A percentile compares a stretch with the other conserved stretches of the same genome.
Conservation (phyloP, 192 early-diverging fungal species). For the Gamsiella multidivaricata region DNA sequence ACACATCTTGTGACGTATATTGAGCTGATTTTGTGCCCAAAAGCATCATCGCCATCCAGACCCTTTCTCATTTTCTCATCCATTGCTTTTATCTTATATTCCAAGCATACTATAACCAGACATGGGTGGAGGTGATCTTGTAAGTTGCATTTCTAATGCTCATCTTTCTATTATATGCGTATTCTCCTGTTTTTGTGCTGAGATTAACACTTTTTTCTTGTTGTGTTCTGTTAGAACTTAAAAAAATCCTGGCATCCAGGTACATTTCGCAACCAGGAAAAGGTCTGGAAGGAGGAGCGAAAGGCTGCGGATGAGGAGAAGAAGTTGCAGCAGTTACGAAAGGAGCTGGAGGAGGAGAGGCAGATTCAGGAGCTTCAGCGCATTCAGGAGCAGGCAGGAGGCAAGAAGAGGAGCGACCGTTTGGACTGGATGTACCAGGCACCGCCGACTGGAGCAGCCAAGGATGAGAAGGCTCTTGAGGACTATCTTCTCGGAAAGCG, state of each 20-base stretch:
- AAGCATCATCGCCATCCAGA: background rate
- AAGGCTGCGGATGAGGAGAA: conserved; percentile 87
- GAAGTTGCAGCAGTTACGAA: conserved; percentile 88
- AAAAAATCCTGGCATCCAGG: conserved; percentile 99
- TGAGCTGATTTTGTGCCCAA: too few species aligned
- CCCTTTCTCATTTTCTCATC: background rate
- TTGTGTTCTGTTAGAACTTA: conserved; percentile 68
- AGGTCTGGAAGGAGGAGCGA: conserved; percentile 86
- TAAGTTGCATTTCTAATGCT: conserved; percentile 17
- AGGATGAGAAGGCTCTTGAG: conserved; percentile 78
- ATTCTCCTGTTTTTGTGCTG: too few species aligned
- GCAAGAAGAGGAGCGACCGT: conserved; percentile 73
- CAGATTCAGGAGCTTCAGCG: conserved; percentile 85
- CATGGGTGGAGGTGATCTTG: conserved; percentile 65
- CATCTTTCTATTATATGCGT: background rate
- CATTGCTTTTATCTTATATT: background rate
- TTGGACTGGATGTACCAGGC: conserved; percentile 98
- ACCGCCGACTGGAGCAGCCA: conserved; percentile 62
- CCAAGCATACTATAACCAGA: conserved; percentile 12
- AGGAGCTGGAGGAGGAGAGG: conserved; percentile 93
- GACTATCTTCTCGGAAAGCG: conserved; percentile 92
- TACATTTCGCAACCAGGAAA: conserved; percentile 92
- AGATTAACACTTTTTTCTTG: background rate
- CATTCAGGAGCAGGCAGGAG: conserved; percentile 77
- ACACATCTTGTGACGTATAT: too few species aligned